Conservation (phyloP, 768 basidiomycete genomes). For the Asterophora lycoperdoides region DNA sequence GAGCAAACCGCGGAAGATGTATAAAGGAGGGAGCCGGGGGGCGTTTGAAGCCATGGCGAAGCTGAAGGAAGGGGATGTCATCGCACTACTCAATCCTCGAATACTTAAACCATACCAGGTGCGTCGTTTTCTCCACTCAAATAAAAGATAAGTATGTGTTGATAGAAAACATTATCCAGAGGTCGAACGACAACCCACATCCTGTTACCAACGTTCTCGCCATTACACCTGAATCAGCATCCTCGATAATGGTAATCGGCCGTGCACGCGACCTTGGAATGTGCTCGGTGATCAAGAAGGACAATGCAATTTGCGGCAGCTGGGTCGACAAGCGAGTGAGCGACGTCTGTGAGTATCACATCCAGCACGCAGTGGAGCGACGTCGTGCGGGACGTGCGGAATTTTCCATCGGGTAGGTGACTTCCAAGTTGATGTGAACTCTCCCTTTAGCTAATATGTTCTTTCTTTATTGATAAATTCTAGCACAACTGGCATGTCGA, state of each 20-base stretch:
- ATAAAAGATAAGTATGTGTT: background rate
- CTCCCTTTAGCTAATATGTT: background rate
- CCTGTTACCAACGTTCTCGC: slow-evolving; percentile 81
- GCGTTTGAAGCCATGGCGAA: slow-evolving; percentile 89
- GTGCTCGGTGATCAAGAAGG: slow-evolving; percentile 72
- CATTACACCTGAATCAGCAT: slow-evolving; percentile 77
- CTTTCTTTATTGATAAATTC: background rate
- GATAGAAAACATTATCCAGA: slow-evolving; percentile 24
- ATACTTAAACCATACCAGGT: slow-evolving; percentile 87
- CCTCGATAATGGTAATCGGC: slow-evolving; percentile 81
- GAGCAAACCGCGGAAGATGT: slow-evolving; percentile 54
- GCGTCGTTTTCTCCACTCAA: slow-evolving; percentile 14
- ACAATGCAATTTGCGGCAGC: slow-evolving; percentile 75
- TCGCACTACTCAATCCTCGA: slow-evolving; percentile 84
- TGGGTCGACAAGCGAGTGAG: slow-evolving; percentile 91
- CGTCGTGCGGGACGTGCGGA: slow-evolving; percentile 77
- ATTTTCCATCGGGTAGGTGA: slow-evolving; percentile 73
- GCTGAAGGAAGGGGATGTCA: slow-evolving; percentile 82
- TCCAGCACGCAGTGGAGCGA: slow-evolving; percentile 75
- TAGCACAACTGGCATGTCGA: slow-evolving; percentile 75
- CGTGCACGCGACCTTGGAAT: slow-evolving; percentile 82
- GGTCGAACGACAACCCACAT: slow-evolving; percentile 57
- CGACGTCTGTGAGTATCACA: slow-evolving; percentile 89
- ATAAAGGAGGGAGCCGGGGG: slow-evolving; percentile 86
- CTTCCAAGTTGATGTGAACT: background rate